phyloP scores from a whole-genome alignment of 2,329 filamentous ascomycete genomes.

The Xylaria sp. region DNA sequence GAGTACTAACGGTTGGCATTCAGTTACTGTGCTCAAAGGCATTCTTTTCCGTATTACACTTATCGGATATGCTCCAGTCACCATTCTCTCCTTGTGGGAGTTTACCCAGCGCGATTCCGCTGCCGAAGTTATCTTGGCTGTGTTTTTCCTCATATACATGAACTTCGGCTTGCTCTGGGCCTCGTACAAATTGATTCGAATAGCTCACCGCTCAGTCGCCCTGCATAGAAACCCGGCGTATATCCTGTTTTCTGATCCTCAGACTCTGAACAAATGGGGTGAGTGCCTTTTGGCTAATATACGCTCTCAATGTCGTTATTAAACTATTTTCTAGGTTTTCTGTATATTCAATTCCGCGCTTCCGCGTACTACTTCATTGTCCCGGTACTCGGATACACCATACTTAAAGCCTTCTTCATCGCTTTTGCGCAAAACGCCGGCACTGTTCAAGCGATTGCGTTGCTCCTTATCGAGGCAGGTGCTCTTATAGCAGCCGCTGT shows the following conservation, averaged over 20 bases:
- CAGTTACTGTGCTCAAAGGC: conserved; percentile 84
- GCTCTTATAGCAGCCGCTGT: conserved; percentile 82
- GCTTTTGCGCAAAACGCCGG: conserved; percentile 79
- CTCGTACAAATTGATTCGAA: conserved; percentile 86
- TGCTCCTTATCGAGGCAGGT: conserved; percentile 83
- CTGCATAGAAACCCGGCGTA: conserved; percentile 98
- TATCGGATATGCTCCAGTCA: conserved; percentile 92
- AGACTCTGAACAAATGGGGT: conserved; percentile 90
- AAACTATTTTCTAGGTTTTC: conserved; percentile 69
- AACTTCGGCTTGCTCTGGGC: conserved; percentile 84
- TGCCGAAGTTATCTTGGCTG: conserved; percentile 85
- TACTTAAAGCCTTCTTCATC: conserved; percentile 92
- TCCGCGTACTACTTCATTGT: conserved; percentile 96
- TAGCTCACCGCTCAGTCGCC: conserved; percentile 86
- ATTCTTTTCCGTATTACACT: conserved; percentile 91
- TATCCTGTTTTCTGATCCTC: conserved; percentile 95
- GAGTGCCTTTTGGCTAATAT: conserved; percentile 29
- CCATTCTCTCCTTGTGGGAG: conserved; percentile 92
- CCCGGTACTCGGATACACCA: conserved; percentile 78
- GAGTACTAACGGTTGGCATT: conserved; percentile 25
- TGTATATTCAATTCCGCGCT: conserved; percentile 96
- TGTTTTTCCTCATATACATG: conserved; percentile 89
- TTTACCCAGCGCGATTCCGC: conserved; percentile 86
- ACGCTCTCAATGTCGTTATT: neutral
- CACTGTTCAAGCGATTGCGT: conserved; percentile 80